phyloP scores from a whole-genome alignment of 768 basidiomycete genomes.

The Serendipita vermifera region DNA sequence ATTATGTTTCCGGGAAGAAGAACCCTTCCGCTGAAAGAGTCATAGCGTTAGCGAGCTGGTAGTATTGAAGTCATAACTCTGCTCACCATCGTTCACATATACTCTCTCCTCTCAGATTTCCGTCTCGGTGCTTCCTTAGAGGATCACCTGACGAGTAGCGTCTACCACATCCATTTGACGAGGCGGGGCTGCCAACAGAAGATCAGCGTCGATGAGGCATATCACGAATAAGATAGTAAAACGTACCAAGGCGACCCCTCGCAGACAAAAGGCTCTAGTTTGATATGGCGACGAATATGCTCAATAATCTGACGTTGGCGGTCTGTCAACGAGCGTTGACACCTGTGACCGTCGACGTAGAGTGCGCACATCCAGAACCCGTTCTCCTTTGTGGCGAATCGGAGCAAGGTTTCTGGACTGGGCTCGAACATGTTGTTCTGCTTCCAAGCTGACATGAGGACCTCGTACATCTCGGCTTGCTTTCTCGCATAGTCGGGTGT shows the following conservation, averaged over 20 bases:
- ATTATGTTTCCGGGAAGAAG: slow-evolving; percentile 5
- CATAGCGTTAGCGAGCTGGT: background rate
- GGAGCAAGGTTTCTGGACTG: background rate
- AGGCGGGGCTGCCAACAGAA: background rate
- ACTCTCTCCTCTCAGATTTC: background rate
- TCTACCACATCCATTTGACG: background rate
- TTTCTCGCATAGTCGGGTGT: background rate
- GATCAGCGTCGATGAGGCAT: background rate
- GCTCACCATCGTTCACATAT: background rate
- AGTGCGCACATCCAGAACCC: background rate
- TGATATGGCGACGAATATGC: slow-evolving; percentile 1
- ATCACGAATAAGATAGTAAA: background rate
- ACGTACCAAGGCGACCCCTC: background rate
- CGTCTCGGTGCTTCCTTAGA: slow-evolving; percentile 4
- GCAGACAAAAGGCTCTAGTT: slow-evolving; percentile 5
- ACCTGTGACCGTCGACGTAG: background rate
- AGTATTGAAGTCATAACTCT: background rate
- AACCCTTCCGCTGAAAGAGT: background rate
- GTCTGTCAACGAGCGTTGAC: background rate
- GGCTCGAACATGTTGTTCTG: background rate
- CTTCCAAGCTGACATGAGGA: background rate
- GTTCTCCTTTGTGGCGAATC: background rate
- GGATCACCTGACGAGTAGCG: slow-evolving; percentile 4
- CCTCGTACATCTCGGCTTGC: background rate
- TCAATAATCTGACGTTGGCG: background rate